Percentiles rank a stretch among this genome's conserved stretches.
These are phyloP conservation scores for Pseudogymnoascus sp. DNA, from an alignment of 2,329 filamentous ascomycete species.

Conservation along the genomic window DNA sequence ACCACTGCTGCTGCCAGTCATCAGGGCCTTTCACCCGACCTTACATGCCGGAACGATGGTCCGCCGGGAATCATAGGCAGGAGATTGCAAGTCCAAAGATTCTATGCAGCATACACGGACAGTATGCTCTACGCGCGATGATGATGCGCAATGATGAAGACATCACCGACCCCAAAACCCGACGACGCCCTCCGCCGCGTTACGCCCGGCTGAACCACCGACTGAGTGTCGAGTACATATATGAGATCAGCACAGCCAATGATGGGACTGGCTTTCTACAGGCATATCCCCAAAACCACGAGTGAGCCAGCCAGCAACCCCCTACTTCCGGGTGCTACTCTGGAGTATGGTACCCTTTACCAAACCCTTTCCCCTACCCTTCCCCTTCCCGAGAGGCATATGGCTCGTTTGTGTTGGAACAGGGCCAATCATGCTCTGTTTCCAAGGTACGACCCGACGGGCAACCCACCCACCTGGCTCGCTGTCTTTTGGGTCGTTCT, in stretches of 20 bases:
- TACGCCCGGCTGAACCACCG: conserved; percentile 1
- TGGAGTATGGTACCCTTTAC: background rate
- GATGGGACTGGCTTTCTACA: background rate
- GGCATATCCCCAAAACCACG: background rate
- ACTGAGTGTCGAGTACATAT: background rate
- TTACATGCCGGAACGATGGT: background rate
- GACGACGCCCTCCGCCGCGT: background rate
- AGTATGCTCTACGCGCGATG: background rate
- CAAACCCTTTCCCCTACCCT: background rate
- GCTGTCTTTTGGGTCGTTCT: background rate
- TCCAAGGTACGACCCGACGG: background rate
- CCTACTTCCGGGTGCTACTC: background rate
- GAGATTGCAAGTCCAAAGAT: background rate
- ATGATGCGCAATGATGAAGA: background rate
- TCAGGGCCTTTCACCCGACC: background rate
- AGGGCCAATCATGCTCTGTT: background rate
- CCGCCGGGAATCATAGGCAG: background rate
- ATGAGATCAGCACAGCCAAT: background rate
- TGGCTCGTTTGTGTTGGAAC: background rate
- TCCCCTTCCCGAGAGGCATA: background rate
- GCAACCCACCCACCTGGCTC: background rate
- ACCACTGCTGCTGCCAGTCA: background rate
- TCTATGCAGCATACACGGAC: background rate
- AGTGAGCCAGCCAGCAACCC: background rate
- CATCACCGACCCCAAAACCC: background rate